Base-by-base conservation (phyloP, 768 basidiomycete species). In the Collybia sordida region DNA sequence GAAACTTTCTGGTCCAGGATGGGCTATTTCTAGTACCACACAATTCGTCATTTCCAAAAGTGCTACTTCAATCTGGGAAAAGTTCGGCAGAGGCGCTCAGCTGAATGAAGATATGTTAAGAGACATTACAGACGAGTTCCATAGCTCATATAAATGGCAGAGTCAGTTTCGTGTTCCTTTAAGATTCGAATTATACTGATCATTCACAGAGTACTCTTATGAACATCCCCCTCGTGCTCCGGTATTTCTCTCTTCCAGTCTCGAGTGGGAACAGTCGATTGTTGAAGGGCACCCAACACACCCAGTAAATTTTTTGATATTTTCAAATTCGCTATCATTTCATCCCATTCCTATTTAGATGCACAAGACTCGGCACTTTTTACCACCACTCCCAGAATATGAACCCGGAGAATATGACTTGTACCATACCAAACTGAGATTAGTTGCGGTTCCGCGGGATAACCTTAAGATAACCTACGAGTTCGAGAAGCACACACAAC, bases 261-360 rank as follows among this genome's bases (percentile, higher is more conserved):
- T 83, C 11, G 74, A 69, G 28, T 83, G 82, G 82, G 80, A 83
- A 51, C 79, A 82, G 57, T 81, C 80, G 1, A 80, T 82, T 23
- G 77, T 81, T 17, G 80, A 82, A 59, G 80, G 81, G 0, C 82
- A 83, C 58, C 80, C 80, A 3, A 82, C 77, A 0, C 82, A 83
- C 61, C 80, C 82, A 14, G 81, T 81, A 54, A 51, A 70, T 55
- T 12, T 19, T 35, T 18, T n/a, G 31, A 31, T 3, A 31, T 31
- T 31, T 31, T 14, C 9, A 31, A 11, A 17, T 23, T 9, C 1
- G 19, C 14, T 19, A 11, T 9, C 27, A 19, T 23, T 24, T 23
- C 14, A 31, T 34, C 46, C 37, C 12, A 34, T 24, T 42, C n/a
- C n/a, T n/a, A n/a, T n/a, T n/a, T 44, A 83, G 81, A 80, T 82